Evolutionary conservation across 1,284 basidiomycete species (phyloP).

Genomic region (Mrakiaceae sp.): DNA sequence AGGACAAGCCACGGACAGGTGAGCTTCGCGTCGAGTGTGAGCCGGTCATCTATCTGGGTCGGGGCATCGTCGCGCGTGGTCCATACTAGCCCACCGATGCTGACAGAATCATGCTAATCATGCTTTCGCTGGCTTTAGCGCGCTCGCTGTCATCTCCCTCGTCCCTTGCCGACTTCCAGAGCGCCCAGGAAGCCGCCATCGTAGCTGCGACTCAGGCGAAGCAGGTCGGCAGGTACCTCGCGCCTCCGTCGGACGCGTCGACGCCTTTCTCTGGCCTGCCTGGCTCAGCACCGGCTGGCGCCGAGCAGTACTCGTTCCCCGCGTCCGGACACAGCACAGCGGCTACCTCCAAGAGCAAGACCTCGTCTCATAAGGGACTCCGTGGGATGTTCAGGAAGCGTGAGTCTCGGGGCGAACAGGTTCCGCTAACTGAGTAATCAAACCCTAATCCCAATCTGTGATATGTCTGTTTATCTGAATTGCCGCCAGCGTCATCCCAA

Average conservation of each 20-base stretch:
- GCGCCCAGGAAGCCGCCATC: neutral
- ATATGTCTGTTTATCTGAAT: neutral
- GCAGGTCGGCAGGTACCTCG: neutral
- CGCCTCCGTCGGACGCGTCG: neutral
- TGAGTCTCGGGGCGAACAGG: neutral
- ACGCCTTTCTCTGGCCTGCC: too few relatives aligned
- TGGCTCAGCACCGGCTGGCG: neutral
- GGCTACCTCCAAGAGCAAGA: neutral
- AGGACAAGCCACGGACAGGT: neutral
- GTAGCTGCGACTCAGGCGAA: neutral
- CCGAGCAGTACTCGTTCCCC: neutral
- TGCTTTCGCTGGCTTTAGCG: too few relatives aligned
- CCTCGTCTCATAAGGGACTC: slow-evolving; percentile 5
- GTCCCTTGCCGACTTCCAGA: neutral
- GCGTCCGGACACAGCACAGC: neutral
- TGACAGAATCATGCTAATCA: neutral
- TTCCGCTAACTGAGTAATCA: neutral
- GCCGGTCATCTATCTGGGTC: too few relatives aligned
- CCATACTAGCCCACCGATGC: too few relatives aligned
- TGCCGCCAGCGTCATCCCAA: neutral
- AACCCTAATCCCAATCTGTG: neutral
- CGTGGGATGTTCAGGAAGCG: slow-evolving; percentile 8
- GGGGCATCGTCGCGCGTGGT: too few relatives aligned
- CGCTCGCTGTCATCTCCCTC: neutral
- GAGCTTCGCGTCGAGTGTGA: neutral